A percentile compares a stretch with the other conserved stretches of the same genome.
Conservation (phyloP, 2,329 filamentous ascomycete species). For the Penicillium nordicum region DNA sequence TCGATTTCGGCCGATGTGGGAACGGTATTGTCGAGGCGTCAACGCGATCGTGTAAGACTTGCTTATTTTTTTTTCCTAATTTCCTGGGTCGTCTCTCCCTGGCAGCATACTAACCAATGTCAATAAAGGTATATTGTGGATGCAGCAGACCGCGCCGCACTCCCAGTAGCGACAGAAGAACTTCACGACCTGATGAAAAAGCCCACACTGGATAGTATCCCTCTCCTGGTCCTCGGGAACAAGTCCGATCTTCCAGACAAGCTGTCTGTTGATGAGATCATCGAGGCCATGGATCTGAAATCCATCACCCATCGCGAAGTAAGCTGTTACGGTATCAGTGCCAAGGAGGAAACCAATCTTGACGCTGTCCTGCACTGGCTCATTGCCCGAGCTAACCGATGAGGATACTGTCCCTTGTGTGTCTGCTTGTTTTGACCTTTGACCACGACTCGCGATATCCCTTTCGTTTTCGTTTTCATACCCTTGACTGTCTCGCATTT, state of each 20-base stretch:
- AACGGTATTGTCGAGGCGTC: conserved; percentile 94
- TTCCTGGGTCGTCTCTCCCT: neutral
- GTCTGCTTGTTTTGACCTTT: neutral
- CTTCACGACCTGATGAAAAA: conserved; percentile 85
- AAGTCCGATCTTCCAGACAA: conserved; percentile 94
- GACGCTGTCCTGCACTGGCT: conserved; percentile 96
- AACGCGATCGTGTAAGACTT: conserved; percentile 80
- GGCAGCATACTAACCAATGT: neutral
- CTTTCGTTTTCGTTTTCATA: conserved; percentile 8
- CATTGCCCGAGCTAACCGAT: conserved; percentile 81
- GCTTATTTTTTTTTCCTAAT: neutral
- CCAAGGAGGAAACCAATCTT: conserved; percentile 97
- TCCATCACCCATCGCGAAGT: conserved; percentile 88
- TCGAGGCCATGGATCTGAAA: conserved; percentile 87
- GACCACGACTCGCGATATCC: conserved; percentile 6
- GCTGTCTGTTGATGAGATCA: conserved; percentile 88
- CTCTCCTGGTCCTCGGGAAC: conserved; percentile 90
- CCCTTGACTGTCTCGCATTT: conserved; percentile 11
- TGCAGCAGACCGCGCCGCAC: conserved; percentile 76
- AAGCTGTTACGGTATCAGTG: conserved; percentile 97
- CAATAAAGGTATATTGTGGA: conserved; percentile 80
- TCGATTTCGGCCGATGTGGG: conserved; percentile 98
- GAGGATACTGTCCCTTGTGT: conserved; percentile 28
- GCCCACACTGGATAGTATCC: conserved; percentile 80
- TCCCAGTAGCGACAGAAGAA: conserved; percentile 86